A percentile compares a stretch with the other conserved stretches of the same genome.
These are phyloP conservation scores for Dryadomyces sulphureus DNA, from an alignment of 2,329 filamentous ascomycete genomes.

Conservation along the genomic window DNA sequence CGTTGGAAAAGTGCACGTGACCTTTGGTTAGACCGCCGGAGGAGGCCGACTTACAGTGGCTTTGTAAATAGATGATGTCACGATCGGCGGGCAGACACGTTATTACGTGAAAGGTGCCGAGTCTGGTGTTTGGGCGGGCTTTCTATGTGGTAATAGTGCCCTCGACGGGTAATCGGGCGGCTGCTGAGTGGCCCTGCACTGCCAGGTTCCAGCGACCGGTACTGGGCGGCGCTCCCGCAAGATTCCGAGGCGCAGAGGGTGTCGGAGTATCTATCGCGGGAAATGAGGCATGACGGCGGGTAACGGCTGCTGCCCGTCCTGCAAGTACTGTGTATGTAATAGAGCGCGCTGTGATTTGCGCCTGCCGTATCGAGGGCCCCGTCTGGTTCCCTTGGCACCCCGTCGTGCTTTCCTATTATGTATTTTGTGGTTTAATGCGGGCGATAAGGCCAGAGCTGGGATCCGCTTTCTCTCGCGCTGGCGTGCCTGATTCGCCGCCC, in stretches of 20 bases:
- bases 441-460: slow-evolving; percentile 17
- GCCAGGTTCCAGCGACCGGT: too few species aligned
- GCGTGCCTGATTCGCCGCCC: slow-evolving; percentile 4
- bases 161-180: slow-evolving; percentile 6
- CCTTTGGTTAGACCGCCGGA: too few species aligned
- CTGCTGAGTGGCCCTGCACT: slow-evolving; percentile 1
- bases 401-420: slow-evolving; percentile 19
- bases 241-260: not conserved
- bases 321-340: not conserved
- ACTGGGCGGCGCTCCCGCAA: too few species aligned
- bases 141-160: slow-evolving; percentile 23
- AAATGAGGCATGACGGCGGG: not conserved
- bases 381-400: too few species aligned
- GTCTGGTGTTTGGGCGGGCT: not conserved
- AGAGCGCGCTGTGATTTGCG: slow-evolving; percentile 3
- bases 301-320: not conserved
- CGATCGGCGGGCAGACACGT: not conserved
- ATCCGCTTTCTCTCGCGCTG: slow-evolving; percentile 4
- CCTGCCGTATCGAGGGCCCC: not conserved
- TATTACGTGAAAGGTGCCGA: not conserved
- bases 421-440: slow-evolving; percentile 19
- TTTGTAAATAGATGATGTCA: too few species aligned
- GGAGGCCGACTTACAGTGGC: too few species aligned
- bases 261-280: not conserved
- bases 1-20: not conserved